Evolutionary conservation across 129 eudicot species (phyloP), one percentile per base, ranked within the genome.

Genomic region (Artemisia argyi): DNA sequence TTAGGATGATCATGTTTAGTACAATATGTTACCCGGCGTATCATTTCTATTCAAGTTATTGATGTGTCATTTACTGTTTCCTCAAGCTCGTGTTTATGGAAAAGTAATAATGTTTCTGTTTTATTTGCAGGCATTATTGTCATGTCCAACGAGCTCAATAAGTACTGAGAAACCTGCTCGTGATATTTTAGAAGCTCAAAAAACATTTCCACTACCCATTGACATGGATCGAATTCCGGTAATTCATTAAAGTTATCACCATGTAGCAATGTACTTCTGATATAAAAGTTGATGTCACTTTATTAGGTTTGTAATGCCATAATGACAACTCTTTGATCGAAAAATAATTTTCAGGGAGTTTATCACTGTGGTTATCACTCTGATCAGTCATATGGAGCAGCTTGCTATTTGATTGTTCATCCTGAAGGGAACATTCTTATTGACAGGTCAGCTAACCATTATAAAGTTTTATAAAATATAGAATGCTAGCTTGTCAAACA

Each of bases 361-460:
- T 89, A 81, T 80, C 96, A 89, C 73, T 89, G 96, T 79, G 92
- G 96, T 64, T 84, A 86, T 50, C 96, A 89, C 78, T 89, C 96
- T 7, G 85, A 86, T 65, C 86, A 83, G 71, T 84, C 96, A 53
- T 86, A 61, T 74, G 96, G 92, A 48, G 96, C 96, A 56, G 67
- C 96, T 32, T 89, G 92, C 16, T 89, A 89, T 79, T 80, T 89
- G 50, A 75, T 89, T 67, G 85, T 83, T 75, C 89, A 77, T 74
- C 87, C 92, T 66, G 71, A 86, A 78, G 96, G 96, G 51, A 89
- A 89, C 72, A 86, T 89, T 77, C 84, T 89, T 50, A 71, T 89
- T 7, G 96, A 89, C 85, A 86, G 96, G 96, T 89, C 57, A 15
- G 39, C n/a, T 66, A 62, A 26, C 39, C n/a, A 52, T 58, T 50